Evolutionary conservation across 2,329 filamentous ascomycete species (phyloP).

Genomic region (Fusarium protoensiforme): DNA sequence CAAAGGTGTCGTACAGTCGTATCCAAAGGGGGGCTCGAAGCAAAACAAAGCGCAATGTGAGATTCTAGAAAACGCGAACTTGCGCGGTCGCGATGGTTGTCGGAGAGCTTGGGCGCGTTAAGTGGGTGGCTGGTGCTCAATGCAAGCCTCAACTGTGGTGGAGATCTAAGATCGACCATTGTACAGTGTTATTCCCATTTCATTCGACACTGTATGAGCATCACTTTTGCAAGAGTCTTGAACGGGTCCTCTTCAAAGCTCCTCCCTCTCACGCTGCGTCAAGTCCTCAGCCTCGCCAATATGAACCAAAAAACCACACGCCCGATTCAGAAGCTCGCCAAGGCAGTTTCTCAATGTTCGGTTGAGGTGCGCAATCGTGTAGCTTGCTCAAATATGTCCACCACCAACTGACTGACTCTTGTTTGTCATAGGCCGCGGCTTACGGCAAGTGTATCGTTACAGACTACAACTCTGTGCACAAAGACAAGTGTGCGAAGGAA

Average conservation of each 20-base stretch:
- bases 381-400: neutral
- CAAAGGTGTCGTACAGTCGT: slow-evolving; percentile 3
- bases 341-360: slow-evolving; percentile 66
- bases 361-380: slow-evolving; percentile 56
- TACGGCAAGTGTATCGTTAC: slow-evolving; percentile 93
- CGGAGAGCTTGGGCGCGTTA: slow-evolving; percentile 36
- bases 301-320: slow-evolving; percentile 48
- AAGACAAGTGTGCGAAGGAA: slow-evolving; percentile 89
- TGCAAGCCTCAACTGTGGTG: slow-evolving; percentile 4
- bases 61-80: slow-evolving; percentile 31
- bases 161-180: neutral
- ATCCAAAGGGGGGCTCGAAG: slow-evolving; percentile 19
- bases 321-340: slow-evolving; percentile 66
- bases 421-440: slow-evolving; percentile 71
- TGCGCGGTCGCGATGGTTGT: slow-evolving; percentile 39
- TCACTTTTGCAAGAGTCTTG: neutral
- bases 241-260: neutral
- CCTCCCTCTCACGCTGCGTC: neutral
- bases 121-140: slow-evolving; percentile 42
- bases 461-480: slow-evolving; percentile 90
- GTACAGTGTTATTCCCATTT: neutral
- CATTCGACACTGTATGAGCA: slow-evolving; percentile 15
- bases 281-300: neutral
- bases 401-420: slow-evolving; percentile 2
- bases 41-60: slow-evolving; percentile 32